Evolutionary conservation across 1,284 basidiomycete genomes (phyloP).

Genomic region (Pholiota adiposa): DNA sequence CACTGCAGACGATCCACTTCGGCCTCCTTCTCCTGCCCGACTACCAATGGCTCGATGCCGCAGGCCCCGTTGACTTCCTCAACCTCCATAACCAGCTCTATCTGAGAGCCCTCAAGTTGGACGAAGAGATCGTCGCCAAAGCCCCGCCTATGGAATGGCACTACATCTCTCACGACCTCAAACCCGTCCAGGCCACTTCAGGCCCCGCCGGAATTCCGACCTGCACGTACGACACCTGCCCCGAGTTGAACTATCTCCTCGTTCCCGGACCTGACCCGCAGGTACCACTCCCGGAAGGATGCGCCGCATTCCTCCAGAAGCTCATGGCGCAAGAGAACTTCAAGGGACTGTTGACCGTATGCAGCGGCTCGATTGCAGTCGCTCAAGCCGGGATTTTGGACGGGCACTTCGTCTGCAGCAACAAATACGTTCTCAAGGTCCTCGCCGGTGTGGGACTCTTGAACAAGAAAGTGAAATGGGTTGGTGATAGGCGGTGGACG

Average conservation of each 20-base stretch:
- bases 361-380: slow-evolving; percentile 18
- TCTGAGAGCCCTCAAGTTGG: not conserved
- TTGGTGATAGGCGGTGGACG: slow-evolving; percentile 28
- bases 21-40: slow-evolving; percentile 23
- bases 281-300: slow-evolving; percentile 15
- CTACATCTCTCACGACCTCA: slow-evolving; percentile 25
- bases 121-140: slow-evolving; percentile 16
- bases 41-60: slow-evolving; percentile 27
- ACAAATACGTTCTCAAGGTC: slow-evolving; percentile 19
- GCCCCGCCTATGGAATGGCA: slow-evolving; percentile 26
- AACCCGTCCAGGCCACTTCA: slow-evolving; percentile 21
- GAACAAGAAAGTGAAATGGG: slow-evolving; percentile 24
- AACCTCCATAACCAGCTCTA: slow-evolving; percentile 19
- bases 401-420: slow-evolving; percentile 18
- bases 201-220: slow-evolving; percentile 23
- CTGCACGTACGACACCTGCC: slow-evolving; percentile 23
- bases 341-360: slow-evolving; percentile 21
- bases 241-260: slow-evolving; percentile 25
- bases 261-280: slow-evolving; percentile 27
- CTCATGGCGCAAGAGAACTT: slow-evolving; percentile 18
- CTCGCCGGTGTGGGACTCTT: slow-evolving; percentile 10
- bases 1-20: slow-evolving; percentile 13
- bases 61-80: slow-evolving; percentile 26
- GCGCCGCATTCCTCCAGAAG: slow-evolving; percentile 20
- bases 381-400: slow-evolving; percentile 21